Percentiles rank a stretch among this genome's conserved stretches.
phyloP scores from a whole-genome alignment of 2,329 filamentous ascomycete species.

The Monosporascus sp. region DNA sequence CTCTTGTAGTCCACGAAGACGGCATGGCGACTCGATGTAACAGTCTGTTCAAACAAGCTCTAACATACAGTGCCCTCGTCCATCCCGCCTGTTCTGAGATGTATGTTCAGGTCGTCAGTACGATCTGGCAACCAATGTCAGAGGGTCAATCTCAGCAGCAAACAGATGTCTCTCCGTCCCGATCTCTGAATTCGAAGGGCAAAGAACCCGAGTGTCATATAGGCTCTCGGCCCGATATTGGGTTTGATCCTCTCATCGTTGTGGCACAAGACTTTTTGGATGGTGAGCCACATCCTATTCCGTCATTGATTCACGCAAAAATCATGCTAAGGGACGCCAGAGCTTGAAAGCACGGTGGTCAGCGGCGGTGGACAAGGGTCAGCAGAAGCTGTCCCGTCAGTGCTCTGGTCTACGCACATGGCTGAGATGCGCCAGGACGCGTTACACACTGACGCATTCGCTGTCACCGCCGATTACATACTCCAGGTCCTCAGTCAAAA shows the following conservation, averaged over 20 bases:
- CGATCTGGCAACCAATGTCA: conserved; percentile 44
- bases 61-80: conserved; percentile 39
- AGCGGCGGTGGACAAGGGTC: conserved; percentile 22
- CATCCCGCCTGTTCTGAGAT: conserved; percentile 27
- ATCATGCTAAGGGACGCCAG: conserved; percentile 21
- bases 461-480: conserved; percentile 31
- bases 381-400: conserved; percentile 33
- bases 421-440: conserved; percentile 24
- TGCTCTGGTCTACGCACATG: conserved; percentile 37
- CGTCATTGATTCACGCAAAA: conserved; percentile 6
- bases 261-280: conserved; percentile 46
- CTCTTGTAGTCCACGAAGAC: conserved; percentile 39
- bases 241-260: conserved; percentile 33
- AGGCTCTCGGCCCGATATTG: conserved; percentile 2
- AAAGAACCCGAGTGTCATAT: conserved; percentile 31
- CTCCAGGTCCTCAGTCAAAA: conserved; percentile 30
- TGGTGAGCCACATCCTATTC: conserved; percentile 30
- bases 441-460: conserved; percentile 27
- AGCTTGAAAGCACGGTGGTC: conserved; percentile 42
- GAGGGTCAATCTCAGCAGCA: conserved; percentile 20
- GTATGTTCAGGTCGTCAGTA: conserved; percentile 39
- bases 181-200: conserved; percentile 33
- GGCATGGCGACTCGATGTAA: conserved; percentile 30
- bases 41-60: conserved; percentile 41
- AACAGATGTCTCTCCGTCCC: conserved; percentile 9